These are phyloP conservation scores for Wickerhamomyces sp. DNA, from an alignment of 1,139 yeast species.

Conservation along the genomic window DNA sequence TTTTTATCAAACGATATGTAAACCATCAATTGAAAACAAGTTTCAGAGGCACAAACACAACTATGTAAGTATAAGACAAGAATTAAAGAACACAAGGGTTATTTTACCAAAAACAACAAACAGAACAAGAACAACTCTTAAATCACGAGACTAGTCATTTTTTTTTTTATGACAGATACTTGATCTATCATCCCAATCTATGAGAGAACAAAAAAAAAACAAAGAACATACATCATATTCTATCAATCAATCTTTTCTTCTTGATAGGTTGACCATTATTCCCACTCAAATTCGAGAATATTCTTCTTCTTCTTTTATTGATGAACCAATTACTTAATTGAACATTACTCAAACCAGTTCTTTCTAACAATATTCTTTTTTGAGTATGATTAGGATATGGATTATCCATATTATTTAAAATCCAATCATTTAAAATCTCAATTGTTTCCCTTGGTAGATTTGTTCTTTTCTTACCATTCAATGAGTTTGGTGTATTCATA, in stretches of 20 bases:
- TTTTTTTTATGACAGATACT: neutral
- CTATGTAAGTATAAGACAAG: too few species aligned
- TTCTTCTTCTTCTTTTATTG: slow-evolving; percentile 86
- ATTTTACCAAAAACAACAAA: too few species aligned
- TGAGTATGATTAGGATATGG: slow-evolving; percentile 95
- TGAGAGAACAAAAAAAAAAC: neutral
- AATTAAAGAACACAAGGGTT: too few species aligned
- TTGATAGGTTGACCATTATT: slow-evolving; percentile 25
- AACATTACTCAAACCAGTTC: slow-evolving; percentile 85
- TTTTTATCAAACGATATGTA: too few species aligned
- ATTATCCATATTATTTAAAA: slow-evolving; percentile 76
- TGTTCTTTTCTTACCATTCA: slow-evolving; percentile 44
- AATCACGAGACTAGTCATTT: neutral
- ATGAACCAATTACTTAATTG: slow-evolving; percentile 96
- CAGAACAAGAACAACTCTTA: too few species aligned
- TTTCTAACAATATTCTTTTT: slow-evolving; percentile 69
- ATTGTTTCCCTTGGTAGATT: slow-evolving; percentile 91
- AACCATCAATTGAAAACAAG: too few species aligned
- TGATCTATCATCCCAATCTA: neutral
- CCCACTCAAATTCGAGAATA: slow-evolving; percentile 30
- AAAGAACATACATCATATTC: slow-evolving; percentile 21
- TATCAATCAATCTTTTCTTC: slow-evolving; percentile 33
- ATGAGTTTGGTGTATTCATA: slow-evolving; percentile 3
- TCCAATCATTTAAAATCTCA: slow-evolving; percentile 75
- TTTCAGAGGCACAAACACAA: too few species aligned